Evolutionary conservation across 768 basidiomycete species (phyloP), one percentile per base, ranked within the genome.

Genomic region (Collybia sp.): DNA sequence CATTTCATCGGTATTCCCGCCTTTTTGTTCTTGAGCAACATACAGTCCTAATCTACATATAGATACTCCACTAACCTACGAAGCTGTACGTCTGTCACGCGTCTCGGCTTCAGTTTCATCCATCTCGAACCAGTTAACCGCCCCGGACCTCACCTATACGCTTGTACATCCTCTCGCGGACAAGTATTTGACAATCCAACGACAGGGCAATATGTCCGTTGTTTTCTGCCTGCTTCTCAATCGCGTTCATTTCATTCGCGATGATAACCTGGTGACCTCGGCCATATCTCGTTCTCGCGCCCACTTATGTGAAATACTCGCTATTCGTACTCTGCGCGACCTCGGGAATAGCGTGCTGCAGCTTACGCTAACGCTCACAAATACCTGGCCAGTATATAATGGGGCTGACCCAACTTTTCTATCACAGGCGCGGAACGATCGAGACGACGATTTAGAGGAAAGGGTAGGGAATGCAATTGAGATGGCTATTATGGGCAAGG

Each of bases 381-480:
- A 86, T 1, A 81, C 75, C 39, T 93, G 90, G 90, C 76, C 77
- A 0, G 83, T 93, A 2, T 92, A 86, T 60, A 75, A 77, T 13
- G 89, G 90, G 6, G 88, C 87, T 5, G 83, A 84, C 40, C 63
- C 75, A 2, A 69, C 67, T 19, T 58, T 88, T 10, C 55, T 91
- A 33, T 62, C 71, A 15, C 72, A 76, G 44, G 85, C 81, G 5
- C 72, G 75, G 47, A 73, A 79, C 47, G 80, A 89, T 42, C 66
- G 79, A 34, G 83, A 85, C 49, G 81, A 83, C 44, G 85, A 88
- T 54, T 60, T 85, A 30, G 85, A 89, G 55, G 82, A 91, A 44
- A 64, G 83, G 45, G 83, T 93, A 1, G 93, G 94, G 5, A 96
- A 93, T 57, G 93, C 92, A 1, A 87, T 96, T 42, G 93, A 97